Base-by-base conservation (phyloP, 2,329 filamentous ascomycete genomes). In the Alternaria infectoria region DNA sequence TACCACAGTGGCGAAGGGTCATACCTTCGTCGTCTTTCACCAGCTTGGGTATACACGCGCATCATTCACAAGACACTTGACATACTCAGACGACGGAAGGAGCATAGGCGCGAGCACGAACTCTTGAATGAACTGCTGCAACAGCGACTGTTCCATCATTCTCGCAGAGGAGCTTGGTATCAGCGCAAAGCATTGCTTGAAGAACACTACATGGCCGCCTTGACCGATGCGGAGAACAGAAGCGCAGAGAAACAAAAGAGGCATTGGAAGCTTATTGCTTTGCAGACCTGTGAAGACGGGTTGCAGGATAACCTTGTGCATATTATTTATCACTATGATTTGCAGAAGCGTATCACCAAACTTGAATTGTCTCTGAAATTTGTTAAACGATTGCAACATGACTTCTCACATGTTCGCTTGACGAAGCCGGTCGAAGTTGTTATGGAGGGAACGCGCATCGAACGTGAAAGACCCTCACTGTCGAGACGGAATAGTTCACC, bases 321-420 rank as follows among this genome's bases (percentile, higher is more conserved):
- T 79, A 81, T 97, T 23, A 96, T 97, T 62, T 95, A 93, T 77
- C 95, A 99, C 76, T 93, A 97, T 74, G 95, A 98, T 73, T 83
- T 99, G 7, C 95, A 98, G 78, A 98, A 97, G 79, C 90, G 96
- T 1, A 88, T 97, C n/a, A 86, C 88, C 54, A 98, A 97, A 80
- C 86, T 99, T 1, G 96, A 99, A 79, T 95, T 89, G 75, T 87
- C 88, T 36, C 84, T 98, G 7, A 93, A 91, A 65, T 87, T 97
- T 21, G 90, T 93, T 0, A 93, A 93, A 74, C 88, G 96, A 19
- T 86, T 93, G 47, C 94, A 98, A 75, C 96, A 99, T 79, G 91
- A 97, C 75, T 99, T 99, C 79, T 89, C 90, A 0, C 93, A 98
- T 79, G 91, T 96, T 4, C 87, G 88, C 40, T 86, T 99, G 3